Evolutionary conservation across 2,329 filamentous ascomycete genomes (phyloP), one percentile per base, ranked within the genome.

Genomic region (Pseudonectria foliicola): DNA sequence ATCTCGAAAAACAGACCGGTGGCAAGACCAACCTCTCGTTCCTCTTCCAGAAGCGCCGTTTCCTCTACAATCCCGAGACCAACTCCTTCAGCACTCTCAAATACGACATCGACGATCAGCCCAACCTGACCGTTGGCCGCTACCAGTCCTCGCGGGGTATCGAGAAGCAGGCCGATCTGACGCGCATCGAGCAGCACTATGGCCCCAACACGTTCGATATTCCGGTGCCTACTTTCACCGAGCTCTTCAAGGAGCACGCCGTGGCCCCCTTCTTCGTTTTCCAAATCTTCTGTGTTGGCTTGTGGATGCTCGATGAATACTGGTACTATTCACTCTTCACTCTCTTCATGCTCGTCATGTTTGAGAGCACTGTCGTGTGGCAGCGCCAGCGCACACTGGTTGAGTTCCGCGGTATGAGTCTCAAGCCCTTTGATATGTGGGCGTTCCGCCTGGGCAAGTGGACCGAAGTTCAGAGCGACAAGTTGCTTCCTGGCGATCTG

Each of bases 291-390:
- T 98, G 93, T 53, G 92, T 98, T 39, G 93, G 92, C 12, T 69
- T 98, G 42, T 98, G 92, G 92, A 86, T 96, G 80, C 69, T 98
- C 57, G 92, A 98, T 57, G 93, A 98, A 65, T 98, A 96, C 67
- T 98, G 93, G 92, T 98, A 98, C 70, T 98, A 98, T 67, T 96
- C 92, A 42, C 77, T 98, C 13, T 98, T 98, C 64, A 98, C 93
- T 1, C 80, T 98, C 14, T 89, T 96, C 68, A 98, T 98, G 93
- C 77, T 98, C 37, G 87, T 98, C 48, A 82, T 79, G 39, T 98
- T 98, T 52, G 92, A 98, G 68, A 95, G 89, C 61, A 98, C 92
- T 3, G 93, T 98, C 25, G 93, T 98, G 12, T 98, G 92, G 93
- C 92, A 98, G 67, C 81, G 92, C 42, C 92, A 98, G 73, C 77